These are phyloP conservation scores for Plantago ovata DNA, from an alignment of 257 asterid species.

Conservation along the genomic window DNA sequence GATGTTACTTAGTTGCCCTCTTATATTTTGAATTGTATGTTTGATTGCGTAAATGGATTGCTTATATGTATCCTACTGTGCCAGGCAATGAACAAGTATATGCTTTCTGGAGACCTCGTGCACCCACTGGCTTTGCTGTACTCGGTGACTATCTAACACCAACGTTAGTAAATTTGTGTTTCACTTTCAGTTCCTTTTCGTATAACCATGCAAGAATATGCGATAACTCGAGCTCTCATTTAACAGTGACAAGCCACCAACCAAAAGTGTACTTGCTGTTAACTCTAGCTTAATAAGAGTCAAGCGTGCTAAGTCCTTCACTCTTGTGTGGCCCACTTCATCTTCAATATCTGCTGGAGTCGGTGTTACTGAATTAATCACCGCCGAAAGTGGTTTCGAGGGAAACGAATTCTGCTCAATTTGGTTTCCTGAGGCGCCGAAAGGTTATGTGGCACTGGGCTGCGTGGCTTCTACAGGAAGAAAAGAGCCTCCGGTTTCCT, in stretches of 20 bases:
- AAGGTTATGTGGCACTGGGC: conserved; percentile 91
- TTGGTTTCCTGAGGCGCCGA: conserved; percentile 97
- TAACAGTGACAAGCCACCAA: conserved; percentile 89
- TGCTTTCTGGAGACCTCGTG: conserved; percentile 96
- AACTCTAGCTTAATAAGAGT: conserved; percentile 81
- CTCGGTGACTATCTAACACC: conserved; percentile 97
- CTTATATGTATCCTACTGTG: conserved; percentile 33
- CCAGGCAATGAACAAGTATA: conserved; percentile 50
- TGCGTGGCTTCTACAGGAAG: conserved; percentile 87
- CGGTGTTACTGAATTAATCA: conserved; percentile 23
- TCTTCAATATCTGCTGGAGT: conserved; percentile 19
- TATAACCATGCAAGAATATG: conserved; percentile 7
- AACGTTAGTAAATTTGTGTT: conserved; percentile 47
- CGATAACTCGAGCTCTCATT: conserved; percentile 20
- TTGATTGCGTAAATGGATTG: conserved; percentile 16
- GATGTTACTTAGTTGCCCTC: neutral
- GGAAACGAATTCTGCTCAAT: conserved; percentile 56
- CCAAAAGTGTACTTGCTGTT: conserved; percentile 86
- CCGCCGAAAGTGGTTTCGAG: conserved; percentile 24
- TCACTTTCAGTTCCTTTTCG: conserved; percentile 17
- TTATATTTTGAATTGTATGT: conserved; percentile 8
- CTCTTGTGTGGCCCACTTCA: conserved; percentile 63
- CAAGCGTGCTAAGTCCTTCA: conserved; percentile 83
- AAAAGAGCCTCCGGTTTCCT: conserved; percentile 64
- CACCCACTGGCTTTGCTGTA: conserved; percentile 89